These are phyloP conservation scores for Apiospora malaysiana DNA, from an alignment of 2,329 filamentous ascomycete species.

Conservation along the genomic window DNA sequence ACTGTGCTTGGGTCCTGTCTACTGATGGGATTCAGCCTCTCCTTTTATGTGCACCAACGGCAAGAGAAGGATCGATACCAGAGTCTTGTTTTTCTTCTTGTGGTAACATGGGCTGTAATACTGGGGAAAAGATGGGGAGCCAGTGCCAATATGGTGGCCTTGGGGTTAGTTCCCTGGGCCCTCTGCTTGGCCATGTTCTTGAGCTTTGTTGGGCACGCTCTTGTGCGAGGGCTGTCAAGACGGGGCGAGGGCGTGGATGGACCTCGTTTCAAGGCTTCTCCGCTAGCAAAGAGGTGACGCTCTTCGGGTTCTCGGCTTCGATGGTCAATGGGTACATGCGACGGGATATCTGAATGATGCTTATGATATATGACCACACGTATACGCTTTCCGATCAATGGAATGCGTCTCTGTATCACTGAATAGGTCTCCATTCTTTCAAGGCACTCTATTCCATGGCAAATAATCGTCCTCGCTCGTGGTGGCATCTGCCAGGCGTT, in stretches of 20 bases:
- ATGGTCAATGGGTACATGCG: neutral
- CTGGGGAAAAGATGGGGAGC: neutral
- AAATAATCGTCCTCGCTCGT: no score
- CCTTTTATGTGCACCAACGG: neutral
- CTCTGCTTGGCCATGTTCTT: neutral
- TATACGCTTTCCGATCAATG: neutral
- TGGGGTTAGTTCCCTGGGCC: neutral
- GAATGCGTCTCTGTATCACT: neutral
- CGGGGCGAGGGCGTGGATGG: neutral
- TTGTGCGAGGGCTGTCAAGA: neutral
- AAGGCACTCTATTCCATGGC: no score
- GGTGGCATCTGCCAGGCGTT: no score
- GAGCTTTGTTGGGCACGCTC: constrained; percentile 6
- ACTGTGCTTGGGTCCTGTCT: constrained; percentile 2
- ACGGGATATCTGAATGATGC: neutral
- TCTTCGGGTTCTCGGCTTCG: neutral
- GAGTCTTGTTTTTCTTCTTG: neutral
- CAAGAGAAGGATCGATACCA: constrained; percentile 14
- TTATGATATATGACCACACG: neutral
- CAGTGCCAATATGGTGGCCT: constrained; percentile 7
- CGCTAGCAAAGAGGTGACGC: neutral
- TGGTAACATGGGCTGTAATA: neutral
- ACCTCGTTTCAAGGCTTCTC: neutral
- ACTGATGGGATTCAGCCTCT: neutral
- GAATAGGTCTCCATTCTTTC: neutral